Evolutionary conservation across 2,329 filamentous ascomycete genomes (phyloP), one percentile per base, ranked within the genome.

Genomic region (Aspergillus fumigatus): DNA sequence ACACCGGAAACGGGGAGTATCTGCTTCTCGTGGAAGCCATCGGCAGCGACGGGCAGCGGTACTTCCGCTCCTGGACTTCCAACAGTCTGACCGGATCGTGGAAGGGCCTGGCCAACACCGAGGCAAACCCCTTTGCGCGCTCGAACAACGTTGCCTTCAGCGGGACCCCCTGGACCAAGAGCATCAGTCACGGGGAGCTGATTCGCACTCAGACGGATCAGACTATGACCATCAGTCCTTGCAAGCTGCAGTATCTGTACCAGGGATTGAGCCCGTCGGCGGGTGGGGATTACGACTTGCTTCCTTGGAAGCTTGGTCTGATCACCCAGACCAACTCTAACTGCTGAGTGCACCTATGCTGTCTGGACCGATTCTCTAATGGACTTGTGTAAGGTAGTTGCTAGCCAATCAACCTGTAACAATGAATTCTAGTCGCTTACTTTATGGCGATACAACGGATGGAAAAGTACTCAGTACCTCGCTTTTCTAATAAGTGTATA

Each of bases 11-110:
- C 62, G 76, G 75, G 60, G 72, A 80, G 60, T 88, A 88, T 70
- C 80, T 88, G 55, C 87, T 88, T 83, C 80, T 88, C n/a, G 84
- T 88, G 35, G 86, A 88, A 70, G 77, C 83, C 0, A 81, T 83
- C 47, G 85, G 85, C 1, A 40, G 70, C 0, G 72, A 77, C 32
- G 85, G 85, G 0, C 40, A 43, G 40, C 79, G 86, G 2, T 88
- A 82, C 71, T 88, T 88, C 80, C 84, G 85, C 56, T 87, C 84
- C 0, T 88, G 84, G 75, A 87, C 84, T 0, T 82, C 86, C 14
- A 79, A 73, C 47, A 81, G 75, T 63, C 76, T 88, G 8, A 66
- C 68, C 40, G 86, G 85, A 8, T 52, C 69, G 3, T 88, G 85
- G 85, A 85, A 82, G 0, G 61, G 79, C 9, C 80, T 87, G 64